Evolutionary conservation across 2,329 filamentous ascomycete species (phyloP), one percentile per base, ranked within the genome.

Genomic region (Lecanicillium sp.): DNA sequence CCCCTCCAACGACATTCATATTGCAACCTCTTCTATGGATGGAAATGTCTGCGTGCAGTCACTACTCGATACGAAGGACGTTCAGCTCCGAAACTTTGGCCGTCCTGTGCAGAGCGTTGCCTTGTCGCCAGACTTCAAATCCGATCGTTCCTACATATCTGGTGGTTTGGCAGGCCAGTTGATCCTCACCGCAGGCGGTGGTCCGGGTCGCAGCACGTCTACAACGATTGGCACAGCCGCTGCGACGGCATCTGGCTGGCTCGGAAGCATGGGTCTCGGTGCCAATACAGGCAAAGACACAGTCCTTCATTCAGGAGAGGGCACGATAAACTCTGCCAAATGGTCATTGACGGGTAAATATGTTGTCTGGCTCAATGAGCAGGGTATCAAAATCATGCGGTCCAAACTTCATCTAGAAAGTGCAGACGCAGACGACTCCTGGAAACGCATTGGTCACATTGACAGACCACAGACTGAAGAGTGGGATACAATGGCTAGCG

Each of bases 341-440:
- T 98, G 91, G 90, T 97, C 91, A 0, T 64, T 91, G 33, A 91
- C 89, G 0, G 91, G 93, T 1, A 93, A 86, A 67, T 97, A 90
- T 60, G 86, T 96, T 1, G 87, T 84, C 0, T 98, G 93, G 93
- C 77, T 95, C 33, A 98, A 97, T 60, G 93, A 98, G 66, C 86
- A 94, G 59, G 93, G 93, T 4, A 94, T 97, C 62, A 96, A 96
- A 64, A 93, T 98, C 52, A 97, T 97, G 90, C 81, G 93, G 30
- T 89, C 89, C 4, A 88, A 93, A 62, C 62, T 94, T 17, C 81
- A 90, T 56, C 74, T 96, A 5, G 88, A 94, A 5, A 82, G 74
- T 53, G 76, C 77, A 11, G 86, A 95, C 59, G 71, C 77, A 2
- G 90, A 96, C 14, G 83, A 86, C 55, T 88, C 90, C 2, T 98